These are phyloP conservation scores for Cyphellophora attinorum DNA, from an alignment of 2,329 filamentous ascomycete species.

Conservation along the genomic window DNA sequence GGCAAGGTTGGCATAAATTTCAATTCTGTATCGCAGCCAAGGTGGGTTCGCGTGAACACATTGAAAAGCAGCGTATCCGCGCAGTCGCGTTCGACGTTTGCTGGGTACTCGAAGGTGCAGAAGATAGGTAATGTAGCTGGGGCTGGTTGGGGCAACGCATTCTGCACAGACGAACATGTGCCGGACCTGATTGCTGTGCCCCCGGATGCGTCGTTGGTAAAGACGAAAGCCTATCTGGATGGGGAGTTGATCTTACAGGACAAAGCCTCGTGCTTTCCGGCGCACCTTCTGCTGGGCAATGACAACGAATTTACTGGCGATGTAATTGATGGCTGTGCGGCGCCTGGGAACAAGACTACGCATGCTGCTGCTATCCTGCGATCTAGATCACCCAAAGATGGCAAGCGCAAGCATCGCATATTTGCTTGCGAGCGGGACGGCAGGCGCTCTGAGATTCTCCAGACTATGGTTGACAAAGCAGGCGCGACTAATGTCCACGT, in stretches of 20 bases:
- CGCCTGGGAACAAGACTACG: slow-evolving; percentile 95
- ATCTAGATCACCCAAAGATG: neutral
- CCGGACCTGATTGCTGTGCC: slow-evolving; percentile 75
- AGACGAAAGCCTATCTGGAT: slow-evolving; percentile 60
- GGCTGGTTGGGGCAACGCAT: slow-evolving; percentile 29
- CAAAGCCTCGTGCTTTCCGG: slow-evolving; percentile 94
- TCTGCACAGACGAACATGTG: slow-evolving; percentile 68
- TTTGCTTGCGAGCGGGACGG: slow-evolving; percentile 73
- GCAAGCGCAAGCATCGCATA: slow-evolving; percentile 33
- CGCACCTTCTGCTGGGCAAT: slow-evolving; percentile 65
- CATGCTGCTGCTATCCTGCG: slow-evolving; percentile 69
- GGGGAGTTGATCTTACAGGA: slow-evolving; percentile 87
- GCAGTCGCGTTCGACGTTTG: slow-evolving; percentile 68
- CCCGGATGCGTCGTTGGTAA: slow-evolving; percentile 60
- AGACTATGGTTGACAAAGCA: slow-evolving; percentile 74
- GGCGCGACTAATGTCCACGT: slow-evolving; percentile 62
- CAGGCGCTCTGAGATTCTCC: slow-evolving; percentile 61
- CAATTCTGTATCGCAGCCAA: slow-evolving; percentile 50
- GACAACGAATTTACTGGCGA: slow-evolving; percentile 51
- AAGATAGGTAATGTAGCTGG: slow-evolving; percentile 48
- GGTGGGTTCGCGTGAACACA: slow-evolving; percentile 85
- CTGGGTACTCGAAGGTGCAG: slow-evolving; percentile 46
- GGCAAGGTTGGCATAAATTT: slow-evolving; percentile 30
- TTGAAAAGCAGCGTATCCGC: slow-evolving; percentile 60
- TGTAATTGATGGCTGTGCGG: slow-evolving; percentile 85